A percentile compares a stretch with the other conserved stretches of the same genome.
Conservation (phyloP, 202 grass and related monocot species). For the Musa balbisiana region DNA sequence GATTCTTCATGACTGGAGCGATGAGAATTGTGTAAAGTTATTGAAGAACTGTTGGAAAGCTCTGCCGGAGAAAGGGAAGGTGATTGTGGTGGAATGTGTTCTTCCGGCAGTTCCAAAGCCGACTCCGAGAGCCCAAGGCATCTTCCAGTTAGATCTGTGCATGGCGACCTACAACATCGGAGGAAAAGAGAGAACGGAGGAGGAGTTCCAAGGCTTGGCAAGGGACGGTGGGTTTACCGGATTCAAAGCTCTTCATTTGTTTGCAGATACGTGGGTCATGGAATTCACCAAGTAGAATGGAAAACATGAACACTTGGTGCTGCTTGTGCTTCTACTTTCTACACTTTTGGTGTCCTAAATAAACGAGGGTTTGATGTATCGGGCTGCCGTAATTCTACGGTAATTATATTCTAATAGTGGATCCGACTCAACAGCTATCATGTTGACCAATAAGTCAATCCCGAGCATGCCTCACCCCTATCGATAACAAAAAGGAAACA, state of each 20-base stretch:
- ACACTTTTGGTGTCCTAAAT: too few species aligned
- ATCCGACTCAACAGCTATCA: too few species aligned
- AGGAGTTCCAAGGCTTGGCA: slow-evolving; percentile 44
- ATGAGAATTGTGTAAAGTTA: not conserved
- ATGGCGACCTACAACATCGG: slow-evolving; percentile 63
- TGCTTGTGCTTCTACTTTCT: too few species aligned
- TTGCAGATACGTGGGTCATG: slow-evolving; percentile 11
- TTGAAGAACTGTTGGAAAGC: slow-evolving; percentile 5
- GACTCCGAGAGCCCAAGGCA: slow-evolving; percentile 43
- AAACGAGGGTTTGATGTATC: too few species aligned
- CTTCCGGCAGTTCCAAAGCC: slow-evolving; percentile 44
- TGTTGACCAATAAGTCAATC: too few species aligned
- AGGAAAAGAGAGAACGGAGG: slow-evolving; percentile 1
- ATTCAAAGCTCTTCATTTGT: slow-evolving; percentile 48
- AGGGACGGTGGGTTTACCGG: slow-evolving; percentile 36
- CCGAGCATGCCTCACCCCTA: too few species aligned
- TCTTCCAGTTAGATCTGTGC: slow-evolving; percentile 44
- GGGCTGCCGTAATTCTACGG: too few species aligned
- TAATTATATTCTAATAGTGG: too few species aligned
- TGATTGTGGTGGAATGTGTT: slow-evolving; percentile 59
- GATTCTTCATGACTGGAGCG: slow-evolving; percentile 5
- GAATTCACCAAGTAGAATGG: slow-evolving; percentile 63
- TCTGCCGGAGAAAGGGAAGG: slow-evolving; percentile 58
- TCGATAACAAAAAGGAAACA: too few species aligned
- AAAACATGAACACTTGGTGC: too few species aligned